phyloP scores from a whole-genome alignment of 202 grass and related monocot species.

The Zizania palustris region DNA sequence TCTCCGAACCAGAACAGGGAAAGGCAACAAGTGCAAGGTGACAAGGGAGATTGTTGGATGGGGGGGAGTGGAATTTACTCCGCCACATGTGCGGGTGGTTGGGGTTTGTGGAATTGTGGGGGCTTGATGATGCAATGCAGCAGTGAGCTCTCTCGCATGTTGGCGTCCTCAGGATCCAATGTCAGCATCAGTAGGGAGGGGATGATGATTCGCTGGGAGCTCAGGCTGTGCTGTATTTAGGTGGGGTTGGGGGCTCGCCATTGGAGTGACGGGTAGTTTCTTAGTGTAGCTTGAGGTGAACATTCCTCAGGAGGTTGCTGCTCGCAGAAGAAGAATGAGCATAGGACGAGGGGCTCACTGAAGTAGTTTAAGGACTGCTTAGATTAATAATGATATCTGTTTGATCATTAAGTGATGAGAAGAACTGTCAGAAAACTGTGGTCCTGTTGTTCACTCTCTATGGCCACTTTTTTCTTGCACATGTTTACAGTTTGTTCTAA shows the following conservation, averaged over 20 bases:
- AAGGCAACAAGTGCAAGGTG: slow-evolving; percentile 34
- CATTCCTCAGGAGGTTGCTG: slow-evolving; percentile 40
- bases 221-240: slow-evolving; percentile 4
- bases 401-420: neutral
- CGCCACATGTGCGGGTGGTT: slow-evolving; percentile 28
- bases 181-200: slow-evolving; percentile 22
- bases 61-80: slow-evolving; percentile 23
- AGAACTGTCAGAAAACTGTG: neutral
- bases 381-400: neutral
- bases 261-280: slow-evolving; percentile 13
- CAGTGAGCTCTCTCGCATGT: neutral
- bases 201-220: slow-evolving; percentile 8
- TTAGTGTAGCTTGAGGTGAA: neutral
- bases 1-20: slow-evolving; percentile 25
- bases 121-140: neutral
- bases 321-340: too few species aligned
- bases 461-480: neutral
- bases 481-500: neutral
- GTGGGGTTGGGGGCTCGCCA: neutral
- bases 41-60: slow-evolving; percentile 13
- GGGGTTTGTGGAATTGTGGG: neutral
- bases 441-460: neutral
- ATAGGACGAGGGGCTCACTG: neutral
- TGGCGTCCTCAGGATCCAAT: slow-evolving; percentile 9
- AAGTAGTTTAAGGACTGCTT: neutral